These are phyloP conservation scores for Trichoderma reesei DNA, from an alignment of 495 filamentous ascomycete species.

Conservation along the genomic window DNA sequence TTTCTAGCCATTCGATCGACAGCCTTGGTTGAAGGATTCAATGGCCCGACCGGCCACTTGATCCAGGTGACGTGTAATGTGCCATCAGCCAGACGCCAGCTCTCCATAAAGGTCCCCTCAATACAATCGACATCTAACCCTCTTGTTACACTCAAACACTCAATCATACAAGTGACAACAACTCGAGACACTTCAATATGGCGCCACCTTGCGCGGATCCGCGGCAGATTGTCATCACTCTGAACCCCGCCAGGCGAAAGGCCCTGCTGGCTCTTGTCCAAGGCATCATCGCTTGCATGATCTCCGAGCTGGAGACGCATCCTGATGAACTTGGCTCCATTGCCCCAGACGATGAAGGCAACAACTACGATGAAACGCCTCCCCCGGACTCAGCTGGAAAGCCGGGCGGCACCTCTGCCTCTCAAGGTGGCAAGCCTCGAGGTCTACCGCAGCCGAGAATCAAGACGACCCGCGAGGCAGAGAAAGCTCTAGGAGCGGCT, in stretches of 20 bases:
- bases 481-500: slow-evolving; percentile 25
- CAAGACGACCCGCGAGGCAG: slow-evolving; percentile 22
- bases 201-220: slow-evolving; percentile 36
- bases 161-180: no score
- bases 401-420: slow-evolving; percentile 11
- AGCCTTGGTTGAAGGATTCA: not conserved
- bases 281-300: slow-evolving; percentile 32
- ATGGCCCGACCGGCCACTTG: not conserved
- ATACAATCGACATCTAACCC: not conserved
- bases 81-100: not conserved
- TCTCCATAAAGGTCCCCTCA: not conserved
- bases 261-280: slow-evolving; percentile 30
- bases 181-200: slow-evolving; percentile 18
- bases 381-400: slow-evolving; percentile 6
- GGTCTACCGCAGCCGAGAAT: slow-evolving; percentile 6
- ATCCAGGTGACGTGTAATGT: not conserved
- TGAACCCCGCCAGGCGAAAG: slow-evolving; percentile 33
- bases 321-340: slow-evolving; percentile 6
- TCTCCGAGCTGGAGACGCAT: slow-evolving; percentile 29
- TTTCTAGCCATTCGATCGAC: not conserved
- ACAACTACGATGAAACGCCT: not conserved
- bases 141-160: no score
- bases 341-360: not conserved
- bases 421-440: slow-evolving; percentile 13
- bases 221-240: slow-evolving; percentile 31